phyloP scores from a whole-genome alignment of 2,329 filamentous ascomycete genomes.

The Ophiocordyceps robertsii region DNA sequence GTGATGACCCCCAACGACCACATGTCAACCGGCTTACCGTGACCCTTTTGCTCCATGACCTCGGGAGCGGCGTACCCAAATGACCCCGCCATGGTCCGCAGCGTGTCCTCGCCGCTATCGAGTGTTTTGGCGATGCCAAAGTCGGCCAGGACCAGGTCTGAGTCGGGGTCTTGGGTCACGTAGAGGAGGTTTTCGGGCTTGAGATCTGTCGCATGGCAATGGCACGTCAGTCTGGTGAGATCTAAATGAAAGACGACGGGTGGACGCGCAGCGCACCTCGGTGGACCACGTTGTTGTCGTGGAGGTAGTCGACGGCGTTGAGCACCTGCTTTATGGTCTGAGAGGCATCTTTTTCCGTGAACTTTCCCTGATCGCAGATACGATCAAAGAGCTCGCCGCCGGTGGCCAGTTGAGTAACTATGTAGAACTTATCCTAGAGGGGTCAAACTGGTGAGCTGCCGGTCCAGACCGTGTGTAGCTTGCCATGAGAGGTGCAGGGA shows the following conservation, averaged over 20 bases:
- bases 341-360: slow-evolving; percentile 95
- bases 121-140: slow-evolving; percentile 99
- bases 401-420: slow-evolving; percentile 90
- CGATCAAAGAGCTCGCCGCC: slow-evolving; percentile 96
- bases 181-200: slow-evolving; percentile 98
- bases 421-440: slow-evolving; percentile 92
- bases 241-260: background rate
- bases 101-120: slow-evolving; percentile 75
- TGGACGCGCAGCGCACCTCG: slow-evolving; percentile 45
- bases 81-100: slow-evolving; percentile 97
- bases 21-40: slow-evolving; percentile 98
- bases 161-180: slow-evolving; percentile 62
- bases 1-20: slow-evolving; percentile 99
- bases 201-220: slow-evolving; percentile 48
- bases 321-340: slow-evolving; percentile 92
- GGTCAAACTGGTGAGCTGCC: background rate
- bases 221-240: background rate
- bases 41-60: slow-evolving; percentile 94
- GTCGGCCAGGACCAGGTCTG: slow-evolving; percentile 84
- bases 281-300: slow-evolving; percentile 90
- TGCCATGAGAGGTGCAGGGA: background rate
- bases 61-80: slow-evolving; percentile 97
- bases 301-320: slow-evolving; percentile 85
- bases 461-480: background rate
- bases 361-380: slow-evolving; percentile 95